Percentiles rank a stretch among this genome's conserved stretches.
phyloP scores from a whole-genome alignment of 2,329 filamentous ascomycete genomes.

The Colletotrichum sp. region DNA sequence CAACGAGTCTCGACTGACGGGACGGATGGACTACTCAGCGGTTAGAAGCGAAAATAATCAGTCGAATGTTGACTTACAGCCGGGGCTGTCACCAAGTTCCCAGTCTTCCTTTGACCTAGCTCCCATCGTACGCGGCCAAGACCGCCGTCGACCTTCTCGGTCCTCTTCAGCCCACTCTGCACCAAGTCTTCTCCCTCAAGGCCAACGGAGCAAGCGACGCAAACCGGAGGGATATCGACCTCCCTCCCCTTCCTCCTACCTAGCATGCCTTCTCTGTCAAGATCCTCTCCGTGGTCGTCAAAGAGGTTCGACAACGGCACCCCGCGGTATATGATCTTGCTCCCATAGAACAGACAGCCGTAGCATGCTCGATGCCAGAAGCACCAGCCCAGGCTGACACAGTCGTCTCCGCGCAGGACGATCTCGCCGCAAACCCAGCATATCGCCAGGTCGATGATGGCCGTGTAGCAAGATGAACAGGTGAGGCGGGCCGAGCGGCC shows the following conservation, averaged over 20 bases:
- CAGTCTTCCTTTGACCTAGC: conserved; percentile 26
- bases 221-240: conserved; percentile 53
- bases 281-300: conserved; percentile 19
- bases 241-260: conserved; percentile 37
- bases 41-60: neutral
- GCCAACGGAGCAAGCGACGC: conserved; percentile 49
- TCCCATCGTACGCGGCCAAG: conserved; percentile 51
- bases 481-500: conserved; percentile 53
- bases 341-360: conserved; percentile 59
- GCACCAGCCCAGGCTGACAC: conserved; percentile 64
- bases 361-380: conserved; percentile 65
- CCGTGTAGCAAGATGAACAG: conserved; percentile 51
- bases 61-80: neutral
- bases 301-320: conserved; percentile 40
- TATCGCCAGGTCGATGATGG: conserved; percentile 57
- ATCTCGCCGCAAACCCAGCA: conserved; percentile 64
- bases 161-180: conserved; percentile 46
- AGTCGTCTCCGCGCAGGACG: conserved; percentile 57
- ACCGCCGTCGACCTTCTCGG: conserved; percentile 51
- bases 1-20: neutral
- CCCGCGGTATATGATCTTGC: conserved; percentile 39
- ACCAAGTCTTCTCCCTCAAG: conserved; percentile 42
- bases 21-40: neutral
- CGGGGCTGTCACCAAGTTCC: conserved; percentile 13
- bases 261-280: neutral